Conservation (phyloP, 441 rosid species). For the Populus hybrid region DNA sequence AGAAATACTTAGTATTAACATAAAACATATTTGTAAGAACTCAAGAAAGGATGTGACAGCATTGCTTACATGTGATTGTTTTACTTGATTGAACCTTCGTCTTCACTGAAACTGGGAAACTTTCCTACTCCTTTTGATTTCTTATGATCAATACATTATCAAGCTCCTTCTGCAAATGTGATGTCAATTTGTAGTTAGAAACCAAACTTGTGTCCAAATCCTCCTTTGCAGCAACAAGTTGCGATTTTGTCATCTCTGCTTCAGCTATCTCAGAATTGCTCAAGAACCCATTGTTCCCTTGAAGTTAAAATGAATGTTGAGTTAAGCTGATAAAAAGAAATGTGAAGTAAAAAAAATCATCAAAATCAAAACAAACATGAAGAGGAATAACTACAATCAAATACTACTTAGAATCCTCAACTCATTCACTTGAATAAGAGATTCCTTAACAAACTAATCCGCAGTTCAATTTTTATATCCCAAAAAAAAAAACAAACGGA, state of each 20-base stretch:
- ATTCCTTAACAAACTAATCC: slow-evolving; percentile 36
- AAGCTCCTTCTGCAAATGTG: slow-evolving; percentile 35
- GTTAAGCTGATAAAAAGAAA: slow-evolving; percentile 29
- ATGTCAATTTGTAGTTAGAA: slow-evolving; percentile 30
- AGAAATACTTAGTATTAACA: background rate
- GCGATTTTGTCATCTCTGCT: slow-evolving; percentile 40
- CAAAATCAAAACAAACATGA: background rate
- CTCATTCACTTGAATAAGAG: slow-evolving; percentile 34
- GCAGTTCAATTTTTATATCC: background rate
- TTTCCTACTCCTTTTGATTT: slow-evolving; percentile 7
- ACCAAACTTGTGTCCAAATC: slow-evolving; percentile 28
- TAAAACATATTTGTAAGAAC: no score
- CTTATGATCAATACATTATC: slow-evolving; percentile 14
- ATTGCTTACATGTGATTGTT: background rate
- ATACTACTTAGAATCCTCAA: slow-evolving; percentile 19
- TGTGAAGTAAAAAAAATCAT: background rate
- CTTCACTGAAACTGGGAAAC: background rate
- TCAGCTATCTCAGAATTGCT: slow-evolving; percentile 36
- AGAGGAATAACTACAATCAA: background rate
- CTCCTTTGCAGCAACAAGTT: slow-evolving; percentile 33
- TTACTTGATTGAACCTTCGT: background rate
- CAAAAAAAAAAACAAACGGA: no score
- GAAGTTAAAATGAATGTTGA: slow-evolving; percentile 34
- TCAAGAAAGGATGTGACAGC: background rate
- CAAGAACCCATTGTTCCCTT: slow-evolving; percentile 29